Evolutionary conservation across 148 eudicot genomes (phyloP).

Genomic region (Hydrangea macrophylla): DNA sequence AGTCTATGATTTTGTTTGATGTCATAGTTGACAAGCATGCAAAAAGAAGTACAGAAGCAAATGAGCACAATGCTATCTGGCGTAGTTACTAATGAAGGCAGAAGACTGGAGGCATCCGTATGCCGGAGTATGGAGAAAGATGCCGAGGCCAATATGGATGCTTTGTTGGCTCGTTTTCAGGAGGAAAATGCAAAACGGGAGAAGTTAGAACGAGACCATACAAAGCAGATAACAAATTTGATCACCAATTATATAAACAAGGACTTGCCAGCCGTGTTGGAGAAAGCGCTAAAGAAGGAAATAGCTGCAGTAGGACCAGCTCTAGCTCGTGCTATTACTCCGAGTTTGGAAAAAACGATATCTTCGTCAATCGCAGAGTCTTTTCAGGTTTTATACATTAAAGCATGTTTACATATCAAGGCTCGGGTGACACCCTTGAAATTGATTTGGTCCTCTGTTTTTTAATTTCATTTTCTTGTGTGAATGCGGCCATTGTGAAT

Average conservation of each 20-base stretch:
- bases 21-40: constrained; percentile 1
- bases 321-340: not conserved
- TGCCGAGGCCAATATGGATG: not conserved
- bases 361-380: not conserved
- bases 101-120: not conserved
- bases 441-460: not conserved
- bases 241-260: constrained; percentile 1
- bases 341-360: not conserved
- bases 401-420: not conserved
- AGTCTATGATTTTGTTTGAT: not conserved
- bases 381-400: not conserved
- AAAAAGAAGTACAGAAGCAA: constrained; percentile 7
- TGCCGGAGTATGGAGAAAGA: constrained; percentile 6
- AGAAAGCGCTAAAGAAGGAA: constrained; percentile 7
- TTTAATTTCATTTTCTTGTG: not conserved
- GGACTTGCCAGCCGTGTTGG: constrained; percentile 6
- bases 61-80: not conserved
- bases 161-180: constrained; percentile 6
- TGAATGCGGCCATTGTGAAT: not conserved
- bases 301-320: constrained; percentile 5
- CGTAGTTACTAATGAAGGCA: not conserved
- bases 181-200: constrained; percentile 10
- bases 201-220: not conserved
- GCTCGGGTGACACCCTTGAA: not conserved
- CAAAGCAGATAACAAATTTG: not conserved